Percentiles rank a stretch among this genome's conserved stretches.
These are phyloP conservation scores for Lenzites betulinus DNA, from an alignment of 768 basidiomycete genomes.

Conservation along the genomic window DNA sequence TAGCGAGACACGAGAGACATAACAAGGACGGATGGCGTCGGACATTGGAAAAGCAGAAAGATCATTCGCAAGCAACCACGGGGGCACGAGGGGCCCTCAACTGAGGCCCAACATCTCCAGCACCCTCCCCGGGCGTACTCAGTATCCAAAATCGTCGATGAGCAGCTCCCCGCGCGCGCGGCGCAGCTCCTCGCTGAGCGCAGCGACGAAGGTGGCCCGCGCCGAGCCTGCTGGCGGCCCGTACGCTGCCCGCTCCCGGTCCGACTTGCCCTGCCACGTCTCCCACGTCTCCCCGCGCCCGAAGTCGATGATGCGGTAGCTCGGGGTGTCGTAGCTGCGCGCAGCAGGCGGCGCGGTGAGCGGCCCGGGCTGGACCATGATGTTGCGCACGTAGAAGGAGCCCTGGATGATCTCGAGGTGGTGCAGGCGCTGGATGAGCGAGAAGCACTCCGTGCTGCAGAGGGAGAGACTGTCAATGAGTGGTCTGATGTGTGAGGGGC, in stretches of 20 bases:
- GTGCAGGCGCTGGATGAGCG: constrained; percentile 45
- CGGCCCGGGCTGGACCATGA: constrained; percentile 47
- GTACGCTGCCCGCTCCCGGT: no score
- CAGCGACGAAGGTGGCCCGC: neutral
- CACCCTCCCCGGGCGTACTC: no score
- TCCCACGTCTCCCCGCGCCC: constrained; percentile 35
- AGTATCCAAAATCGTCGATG: constrained; percentile 9
- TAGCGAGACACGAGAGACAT: no score
- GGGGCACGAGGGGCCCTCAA: no score
- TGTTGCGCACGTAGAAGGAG: constrained; percentile 45
- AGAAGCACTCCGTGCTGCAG: constrained; percentile 31
- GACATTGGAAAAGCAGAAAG: neutral
- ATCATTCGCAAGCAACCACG: neutral
- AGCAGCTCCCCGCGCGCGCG: constrained; percentile 8
- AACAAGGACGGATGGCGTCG: no score
- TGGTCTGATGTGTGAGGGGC: neutral
- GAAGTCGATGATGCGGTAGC: constrained; percentile 54
- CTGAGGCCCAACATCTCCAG: no score
- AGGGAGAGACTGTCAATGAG: neutral
- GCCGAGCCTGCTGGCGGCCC: no score
- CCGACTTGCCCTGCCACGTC: neutral
- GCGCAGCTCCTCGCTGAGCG: constrained; percentile 1
- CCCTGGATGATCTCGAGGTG: constrained; percentile 39
- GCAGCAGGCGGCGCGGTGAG: constrained; percentile 33
- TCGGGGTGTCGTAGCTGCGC: constrained; percentile 34